phyloP scores from a whole-genome alignment of 176 grass and related monocot genomes.

The Zea mays region Zm-B73-REFERENCE-NAM-5.0 NC_050097.1:16120001-16120500 shows the following conservation, averaged over 20 bases:
- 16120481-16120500: conserved; percentile 17
- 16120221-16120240: background rate
- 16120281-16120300: background rate
- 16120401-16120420: background rate
- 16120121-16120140: background rate
- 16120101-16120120: background rate
- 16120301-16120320: background rate
- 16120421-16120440: conserved; percentile 29
- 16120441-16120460: conserved; percentile 41
- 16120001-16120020: background rate
- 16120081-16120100: background rate
- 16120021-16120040: background rate
- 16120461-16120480: background rate
- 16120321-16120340: background rate
- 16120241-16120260: conserved; percentile 29
- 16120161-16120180: background rate
- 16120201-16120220: background rate
- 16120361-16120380: conserved; percentile 1
- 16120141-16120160: background rate
- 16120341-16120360: background rate
- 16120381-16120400: background rate
- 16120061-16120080: too few relatives aligned
- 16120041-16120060: background rate
- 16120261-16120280: conserved; percentile 30
- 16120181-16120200: background rate